Evolutionary conservation across 306 rosid species (phyloP).

Genomic region (Sicyos edulis): DNA sequence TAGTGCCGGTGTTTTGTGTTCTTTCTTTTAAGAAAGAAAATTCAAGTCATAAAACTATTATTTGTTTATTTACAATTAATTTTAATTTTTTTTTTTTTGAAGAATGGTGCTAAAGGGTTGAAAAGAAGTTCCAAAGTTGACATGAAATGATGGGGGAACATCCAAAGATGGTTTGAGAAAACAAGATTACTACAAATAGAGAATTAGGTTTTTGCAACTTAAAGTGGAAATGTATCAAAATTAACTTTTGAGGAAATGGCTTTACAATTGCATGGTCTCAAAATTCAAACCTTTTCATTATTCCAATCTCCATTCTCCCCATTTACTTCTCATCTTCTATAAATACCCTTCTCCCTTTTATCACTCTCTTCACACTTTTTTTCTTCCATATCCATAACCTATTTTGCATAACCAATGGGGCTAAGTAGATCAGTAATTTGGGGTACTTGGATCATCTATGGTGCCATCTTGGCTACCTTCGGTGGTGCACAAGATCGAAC

Average conservation of each 20-base stretch:
- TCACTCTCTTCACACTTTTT: not conserved
- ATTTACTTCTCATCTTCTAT: not conserved
- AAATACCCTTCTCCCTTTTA: not conserved
- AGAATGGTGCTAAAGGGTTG: too few species aligned
- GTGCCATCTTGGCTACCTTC: not conserved
- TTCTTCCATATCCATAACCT: too few species aligned
- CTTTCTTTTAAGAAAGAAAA: too few species aligned
- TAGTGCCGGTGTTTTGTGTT: too few species aligned
- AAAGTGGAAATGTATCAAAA: not conserved
- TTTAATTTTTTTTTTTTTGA: too few species aligned
- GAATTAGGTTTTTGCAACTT: not conserved
- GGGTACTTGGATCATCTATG: not conserved
- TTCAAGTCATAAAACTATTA: not conserved
- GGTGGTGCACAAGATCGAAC: not conserved
- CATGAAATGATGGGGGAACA: not conserved
- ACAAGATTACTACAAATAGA: not conserved
- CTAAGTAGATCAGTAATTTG: not conserved
- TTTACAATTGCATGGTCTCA: not conserved
- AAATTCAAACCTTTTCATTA: constrained; percentile 2
- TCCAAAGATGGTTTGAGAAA: not conserved
- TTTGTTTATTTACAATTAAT: too few species aligned
- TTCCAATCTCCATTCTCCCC: not conserved
- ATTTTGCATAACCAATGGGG: not conserved
- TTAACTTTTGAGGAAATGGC: constrained; percentile 2
- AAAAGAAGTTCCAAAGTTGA: not conserved